Conservation (phyloP, 2,329 filamentous ascomycete species). For the Passalora sequoiae region DNA sequence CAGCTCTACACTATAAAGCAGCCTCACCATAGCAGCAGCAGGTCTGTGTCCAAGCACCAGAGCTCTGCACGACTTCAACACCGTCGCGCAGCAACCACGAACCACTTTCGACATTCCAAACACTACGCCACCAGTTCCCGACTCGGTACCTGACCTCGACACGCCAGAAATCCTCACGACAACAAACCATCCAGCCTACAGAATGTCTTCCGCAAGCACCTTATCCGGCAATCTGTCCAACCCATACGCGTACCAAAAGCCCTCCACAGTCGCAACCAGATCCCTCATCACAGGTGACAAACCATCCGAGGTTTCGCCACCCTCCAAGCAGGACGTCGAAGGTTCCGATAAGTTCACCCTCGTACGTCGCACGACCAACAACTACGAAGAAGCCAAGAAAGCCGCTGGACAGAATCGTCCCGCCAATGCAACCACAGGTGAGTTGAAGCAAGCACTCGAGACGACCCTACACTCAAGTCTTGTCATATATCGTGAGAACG, state of each 20-base stretch:
- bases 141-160: constrained; percentile 4
- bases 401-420: constrained; percentile 10
- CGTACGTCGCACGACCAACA: constrained; percentile 21
- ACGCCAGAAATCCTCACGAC: constrained; percentile 6
- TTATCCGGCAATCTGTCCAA: constrained; percentile 3
- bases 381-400: constrained; percentile 29
- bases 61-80: constrained; percentile 1
- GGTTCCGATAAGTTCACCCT: constrained; percentile 1
- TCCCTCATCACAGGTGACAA: constrained; percentile 17
- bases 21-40: background rate
- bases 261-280: constrained; percentile 11
- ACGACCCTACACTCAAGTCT: too few relatives aligned
- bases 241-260: constrained; percentile 4
- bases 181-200: constrained; percentile 2
- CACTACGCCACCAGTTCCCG: background rate
- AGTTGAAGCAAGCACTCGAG: constrained; percentile 1
- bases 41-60: background rate
- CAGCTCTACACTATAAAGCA: constrained; percentile 1
- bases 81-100: background rate
- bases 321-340: too few relatives aligned
- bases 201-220: constrained; percentile 11
- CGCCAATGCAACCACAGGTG: constrained; percentile 6
- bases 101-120: background rate
- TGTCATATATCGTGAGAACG: too few relatives aligned
- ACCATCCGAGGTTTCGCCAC: constrained; percentile 3